phyloP scores from a whole-genome alignment of 768 basidiomycete species.

The Amanita jacksonii region DNA sequence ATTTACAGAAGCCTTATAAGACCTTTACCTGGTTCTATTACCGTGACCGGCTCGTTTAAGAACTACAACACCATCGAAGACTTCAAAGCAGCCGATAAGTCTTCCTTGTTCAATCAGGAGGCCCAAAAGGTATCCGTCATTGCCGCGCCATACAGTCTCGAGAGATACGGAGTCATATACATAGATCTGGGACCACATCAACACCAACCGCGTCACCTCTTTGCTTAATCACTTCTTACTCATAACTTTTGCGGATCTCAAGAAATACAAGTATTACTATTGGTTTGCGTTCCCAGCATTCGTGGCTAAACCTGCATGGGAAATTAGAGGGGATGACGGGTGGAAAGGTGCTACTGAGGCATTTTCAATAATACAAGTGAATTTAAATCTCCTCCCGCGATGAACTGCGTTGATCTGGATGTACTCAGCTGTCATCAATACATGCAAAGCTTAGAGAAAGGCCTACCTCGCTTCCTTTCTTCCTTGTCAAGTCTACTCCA shows the following conservation, averaged over 20 bases:
- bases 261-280: slow-evolving; percentile 96
- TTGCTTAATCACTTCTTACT: slow-evolving; percentile 73
- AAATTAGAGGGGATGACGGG: slow-evolving; percentile 47
- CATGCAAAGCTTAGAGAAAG: slow-evolving; percentile 36
- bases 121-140: slow-evolving; percentile 49
- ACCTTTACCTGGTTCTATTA: slow-evolving; percentile 36
- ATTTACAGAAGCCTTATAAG: slow-evolving; percentile 19
- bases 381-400: slow-evolving; percentile 9
- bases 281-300: slow-evolving; percentile 98
- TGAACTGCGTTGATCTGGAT: neutral
- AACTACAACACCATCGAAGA: slow-evolving; percentile 98
- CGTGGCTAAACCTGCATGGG: slow-evolving; percentile 84
- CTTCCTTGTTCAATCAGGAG: slow-evolving; percentile 67
- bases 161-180: neutral
- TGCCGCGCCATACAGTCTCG: neutral
- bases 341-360: slow-evolving; percentile 43
- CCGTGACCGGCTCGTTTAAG: slow-evolving; percentile 62
- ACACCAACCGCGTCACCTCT: slow-evolving; percentile 39
- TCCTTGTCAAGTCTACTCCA: slow-evolving; percentile 42
- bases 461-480: slow-evolving; percentile 40
- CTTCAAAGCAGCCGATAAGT: slow-evolving; percentile 85
- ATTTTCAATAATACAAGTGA: slow-evolving; percentile 34
- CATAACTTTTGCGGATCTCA: slow-evolving; percentile 93
- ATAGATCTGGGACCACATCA: slow-evolving; percentile 65
- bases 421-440: slow-evolving; percentile 40